Base-by-base conservation (phyloP, 768 basidiomycete species). In the Leccinum sublutescens region DNA sequence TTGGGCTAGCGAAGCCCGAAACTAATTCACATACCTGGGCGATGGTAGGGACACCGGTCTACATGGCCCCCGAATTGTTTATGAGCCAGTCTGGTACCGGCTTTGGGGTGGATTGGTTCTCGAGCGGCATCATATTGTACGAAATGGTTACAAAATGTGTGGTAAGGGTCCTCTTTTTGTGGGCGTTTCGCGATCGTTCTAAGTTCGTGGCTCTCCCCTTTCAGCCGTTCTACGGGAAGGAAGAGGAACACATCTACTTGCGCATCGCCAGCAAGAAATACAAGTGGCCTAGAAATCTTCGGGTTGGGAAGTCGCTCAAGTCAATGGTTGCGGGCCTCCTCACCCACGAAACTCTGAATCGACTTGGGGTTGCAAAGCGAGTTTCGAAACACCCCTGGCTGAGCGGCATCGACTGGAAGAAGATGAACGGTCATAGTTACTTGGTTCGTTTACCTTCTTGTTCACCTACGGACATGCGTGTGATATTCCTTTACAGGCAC, bases 91-190 rank as follows among this genome's bases (percentile, higher is more conserved):
- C 60, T 31, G 61, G 59, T 25, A 60, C 66, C n/a, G 71, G 74
- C 3, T 33, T 66, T 33, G 68, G 74, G 1, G 63, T 82, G 10
- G 85, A 87, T 67, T 85, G 84, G 84, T 86, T 81, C 78, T 72
- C 83, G 21, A 73, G 73, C 25, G 85, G 83, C 0, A 66, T 80
- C 11, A 73, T 78, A 23, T 64, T 85, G 25, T 86, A 76, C 57
- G 83, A 86, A 63, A 82, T 86, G 80, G 64, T 77, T 4, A 77
- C 79, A 4, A 68, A 74, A 36, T 69, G 68, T 55, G 61, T 70
- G 57, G 73, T 70, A 64, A 58, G 77, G 68, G 17, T n/a, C 9
- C 25, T 43, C 50, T 65, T 58, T 9, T 10, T 12, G 47, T 23
- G 40, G 38, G 7, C 3, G 8, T 38, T 38, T 40, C 10, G 23